Percentiles rank a stretch among this genome's conserved stretches.
phyloP scores from a whole-genome alignment of 176 grass and related monocot species.

The Oryza brachyantha region DNA sequence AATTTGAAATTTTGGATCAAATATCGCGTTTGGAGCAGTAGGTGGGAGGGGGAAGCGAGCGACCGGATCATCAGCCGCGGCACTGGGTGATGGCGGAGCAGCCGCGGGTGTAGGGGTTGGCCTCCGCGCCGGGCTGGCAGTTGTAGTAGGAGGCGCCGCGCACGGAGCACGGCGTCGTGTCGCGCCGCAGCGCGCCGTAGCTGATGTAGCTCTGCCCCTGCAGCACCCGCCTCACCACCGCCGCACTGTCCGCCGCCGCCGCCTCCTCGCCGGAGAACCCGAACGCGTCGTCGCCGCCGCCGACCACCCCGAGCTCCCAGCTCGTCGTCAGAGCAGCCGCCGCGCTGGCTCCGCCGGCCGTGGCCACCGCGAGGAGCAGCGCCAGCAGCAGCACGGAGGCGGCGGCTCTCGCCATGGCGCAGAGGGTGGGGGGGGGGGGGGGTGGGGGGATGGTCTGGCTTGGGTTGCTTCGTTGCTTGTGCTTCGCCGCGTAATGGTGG shows the following conservation, averaged over 20 bases:
- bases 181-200: not conserved
- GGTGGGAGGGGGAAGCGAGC: not conserved
- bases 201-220: not conserved
- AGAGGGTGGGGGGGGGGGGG: too few relatives aligned
- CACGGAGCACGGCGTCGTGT: conserved; percentile 52
- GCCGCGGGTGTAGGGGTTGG: conserved; percentile 66
- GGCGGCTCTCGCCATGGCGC: not conserved
- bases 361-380: not conserved
- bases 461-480: not conserved
- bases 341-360: not conserved
- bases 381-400: not conserved
- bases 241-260: not conserved
- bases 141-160: conserved; percentile 92
- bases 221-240: not conserved
- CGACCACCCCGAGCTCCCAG: not conserved
- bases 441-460: too few relatives aligned
- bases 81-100: conserved; percentile 63
- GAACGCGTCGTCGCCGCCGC: not conserved
- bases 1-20: not conserved
- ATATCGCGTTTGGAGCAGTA: not conserved
- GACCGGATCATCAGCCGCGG: conserved; percentile 56
- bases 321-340: not conserved
- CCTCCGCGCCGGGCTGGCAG: conserved; percentile 51
- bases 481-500: not conserved
- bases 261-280: not conserved